Base-by-base conservation (phyloP, 371 early-diverging fungal species). In the Blastocladiella emersonii region DNA sequence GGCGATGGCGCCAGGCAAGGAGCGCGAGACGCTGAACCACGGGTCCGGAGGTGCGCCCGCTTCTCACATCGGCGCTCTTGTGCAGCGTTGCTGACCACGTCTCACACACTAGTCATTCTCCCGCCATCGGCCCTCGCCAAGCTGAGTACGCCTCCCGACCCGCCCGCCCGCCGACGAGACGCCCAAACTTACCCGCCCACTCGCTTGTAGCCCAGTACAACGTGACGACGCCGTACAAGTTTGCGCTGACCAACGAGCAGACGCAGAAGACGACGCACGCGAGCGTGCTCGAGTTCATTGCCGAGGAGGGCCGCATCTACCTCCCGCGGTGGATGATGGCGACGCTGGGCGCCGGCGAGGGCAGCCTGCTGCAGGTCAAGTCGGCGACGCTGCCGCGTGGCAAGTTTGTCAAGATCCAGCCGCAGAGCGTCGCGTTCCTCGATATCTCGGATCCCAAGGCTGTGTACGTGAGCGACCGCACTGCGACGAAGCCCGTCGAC, bases 321-420 rank as follows among this genome's bases (percentile, higher is more conserved):
- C 71, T 99, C 41, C 99, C 99, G 35, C 86, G 88, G 57, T 99
- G 99, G 99, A 94, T 99, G 94, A 93, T 98, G 93, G 80, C 87
- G 64, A 88, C 92, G 12, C 75, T 99, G 53, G 67, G 72, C 6
- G 69, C 93, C 44, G 75, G 86, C 30, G 86, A 87, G 62, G 90
- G 93, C 17, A 77, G 83, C 36, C 67, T 93, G 34, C 82, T 96
- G 19, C 81, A 84, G 66, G 79, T 98, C 34, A 89, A 79, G 61
- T 95, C 86, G 70, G 79, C 84, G 13, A 76, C 82, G 1, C 77
- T 99, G 35, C 87, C 91, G 17, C 76, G 90, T 3, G 99, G 99
- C 5, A 84, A 74, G 2, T 91, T 92, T 82, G 93, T 98, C 51
- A 95, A 92, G 71, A 89, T 99, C 56, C 93, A 98, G 66, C 98